Evolutionary conservation across 2,329 filamentous ascomycete genomes (phyloP).

Genomic region (Colletotrichum trifolii): DNA sequence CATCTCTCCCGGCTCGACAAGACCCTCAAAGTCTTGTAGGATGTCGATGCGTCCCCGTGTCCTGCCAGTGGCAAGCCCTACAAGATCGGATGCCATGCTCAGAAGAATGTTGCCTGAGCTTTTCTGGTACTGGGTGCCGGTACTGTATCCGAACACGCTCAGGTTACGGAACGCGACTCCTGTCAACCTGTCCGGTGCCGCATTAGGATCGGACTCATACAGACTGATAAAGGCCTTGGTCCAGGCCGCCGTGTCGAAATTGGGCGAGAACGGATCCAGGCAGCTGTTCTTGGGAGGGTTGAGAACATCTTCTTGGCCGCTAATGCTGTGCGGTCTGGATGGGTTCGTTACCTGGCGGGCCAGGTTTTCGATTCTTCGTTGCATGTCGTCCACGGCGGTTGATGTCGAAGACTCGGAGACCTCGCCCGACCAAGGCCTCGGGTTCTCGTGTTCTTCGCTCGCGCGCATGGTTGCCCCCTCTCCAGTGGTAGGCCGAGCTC

Average conservation of each 20-base stretch:
- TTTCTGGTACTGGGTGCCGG: slow-evolving; percentile 41
- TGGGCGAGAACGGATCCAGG: slow-evolving; percentile 42
- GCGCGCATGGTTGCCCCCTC: background rate
- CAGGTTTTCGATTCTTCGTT: slow-evolving; percentile 16
- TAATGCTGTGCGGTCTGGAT: slow-evolving; percentile 7
- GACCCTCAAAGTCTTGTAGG: slow-evolving; percentile 43
- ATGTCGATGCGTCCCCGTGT: slow-evolving; percentile 40
- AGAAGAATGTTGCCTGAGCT: slow-evolving; percentile 40
- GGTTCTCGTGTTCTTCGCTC: background rate
- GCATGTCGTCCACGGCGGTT: slow-evolving; percentile 3
- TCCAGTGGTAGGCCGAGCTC: background rate
- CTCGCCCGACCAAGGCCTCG: background rate
- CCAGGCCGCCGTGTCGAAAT: slow-evolving; percentile 43
- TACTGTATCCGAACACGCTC: slow-evolving; percentile 43
- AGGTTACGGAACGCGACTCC: slow-evolving; percentile 44
- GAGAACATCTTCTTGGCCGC: slow-evolving; percentile 20
- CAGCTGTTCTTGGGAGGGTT: slow-evolving; percentile 29
- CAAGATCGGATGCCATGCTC: slow-evolving; percentile 33
- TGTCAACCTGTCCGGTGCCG: slow-evolving; percentile 40
- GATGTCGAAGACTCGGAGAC: slow-evolving; percentile 2
- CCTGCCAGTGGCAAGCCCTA: slow-evolving; percentile 18
- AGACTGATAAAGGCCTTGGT: slow-evolving; percentile 42
- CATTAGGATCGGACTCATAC: slow-evolving; percentile 40
- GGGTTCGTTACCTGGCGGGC: slow-evolving; percentile 27
- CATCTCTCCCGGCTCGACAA: slow-evolving; percentile 61